Evolutionary conservation across 176 grass and related monocot species (phyloP).

Genomic region (Zizania latifolia): DNA sequence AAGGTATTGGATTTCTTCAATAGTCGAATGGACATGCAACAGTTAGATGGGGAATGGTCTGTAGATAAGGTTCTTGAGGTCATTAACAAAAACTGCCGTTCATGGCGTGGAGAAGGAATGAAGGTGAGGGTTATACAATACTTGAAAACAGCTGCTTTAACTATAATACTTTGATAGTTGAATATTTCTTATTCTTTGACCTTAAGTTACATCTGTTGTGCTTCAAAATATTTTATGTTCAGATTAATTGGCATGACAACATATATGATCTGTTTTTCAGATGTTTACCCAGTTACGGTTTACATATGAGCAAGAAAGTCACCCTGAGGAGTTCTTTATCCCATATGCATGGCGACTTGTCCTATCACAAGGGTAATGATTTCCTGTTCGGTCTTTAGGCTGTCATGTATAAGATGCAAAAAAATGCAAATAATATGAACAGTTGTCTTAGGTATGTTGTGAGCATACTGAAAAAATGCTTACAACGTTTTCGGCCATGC

Average conservation of each 20-base stretch:
- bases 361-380: slow-evolving; percentile 70
- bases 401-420: slow-evolving; percentile 6
- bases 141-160: not conserved
- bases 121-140: slow-evolving; percentile 53
- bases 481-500: not conserved
- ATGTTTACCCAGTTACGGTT: slow-evolving; percentile 97
- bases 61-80: slow-evolving; percentile 95
- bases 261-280: slow-evolving; percentile 46
- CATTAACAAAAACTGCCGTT: slow-evolving; percentile 81
- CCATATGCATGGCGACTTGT: slow-evolving; percentile 96
- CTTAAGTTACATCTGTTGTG: not conserved
- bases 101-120: slow-evolving; percentile 97
- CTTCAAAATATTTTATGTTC: slow-evolving; percentile 14
- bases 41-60: slow-evolving; percentile 89
- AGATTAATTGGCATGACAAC: slow-evolving; percentile 26
- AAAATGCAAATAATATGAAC: not conserved
- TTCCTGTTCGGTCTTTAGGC: slow-evolving; percentile 22
- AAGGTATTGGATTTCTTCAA: slow-evolving; percentile 99
- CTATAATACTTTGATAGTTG: not conserved
- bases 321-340: slow-evolving; percentile 98
- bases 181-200: not conserved
- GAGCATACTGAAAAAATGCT: not conserved
- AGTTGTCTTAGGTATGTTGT: not conserved
- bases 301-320: slow-evolving; percentile 99
- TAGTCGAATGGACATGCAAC: slow-evolving; percentile 94